Evolutionary conservation across 768 basidiomycete genomes (phyloP).

Genomic region (Collybiopsis confluens): DNA sequence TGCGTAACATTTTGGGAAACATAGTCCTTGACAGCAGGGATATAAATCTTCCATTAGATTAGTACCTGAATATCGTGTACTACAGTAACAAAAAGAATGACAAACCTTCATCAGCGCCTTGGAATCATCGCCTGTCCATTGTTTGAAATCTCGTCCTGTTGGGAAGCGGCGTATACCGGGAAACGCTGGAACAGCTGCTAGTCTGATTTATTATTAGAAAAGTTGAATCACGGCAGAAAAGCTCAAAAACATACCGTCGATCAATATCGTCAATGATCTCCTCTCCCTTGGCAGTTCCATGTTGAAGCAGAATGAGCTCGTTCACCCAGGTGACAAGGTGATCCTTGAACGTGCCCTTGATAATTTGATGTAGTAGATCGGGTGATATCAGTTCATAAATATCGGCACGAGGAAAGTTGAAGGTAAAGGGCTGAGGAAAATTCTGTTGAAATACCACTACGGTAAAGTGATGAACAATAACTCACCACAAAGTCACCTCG

Average conservation of each 20-base stretch:
- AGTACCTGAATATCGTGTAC: no score
- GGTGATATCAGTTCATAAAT: conserved; percentile 13
- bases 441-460: neutral
- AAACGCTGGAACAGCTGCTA: conserved; percentile 9
- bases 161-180: conserved; percentile 13
- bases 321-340: conserved; percentile 23
- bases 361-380: conserved; percentile 27
- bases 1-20: conserved; percentile 15
- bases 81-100: neutral
- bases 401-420: conserved; percentile 13
- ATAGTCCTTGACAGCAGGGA: conserved; percentile 18
- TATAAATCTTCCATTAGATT: conserved; percentile 16
- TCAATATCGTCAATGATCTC: conserved; percentile 30
- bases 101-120: conserved; percentile 16
- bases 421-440: conserved; percentile 12
- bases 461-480: conserved; percentile 7
- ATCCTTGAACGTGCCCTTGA: neutral
- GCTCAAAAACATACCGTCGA: no score
- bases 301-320: conserved; percentile 19
- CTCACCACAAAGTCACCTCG: no score
- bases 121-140: no score
- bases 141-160: conserved; percentile 12
- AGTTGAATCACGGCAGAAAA: no score
- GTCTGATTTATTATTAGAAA: no score
- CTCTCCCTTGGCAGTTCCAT: conserved; percentile 16